Base-by-base conservation (phyloP, 129 eudicot genomes). In the Tagetes patula region DNA sequence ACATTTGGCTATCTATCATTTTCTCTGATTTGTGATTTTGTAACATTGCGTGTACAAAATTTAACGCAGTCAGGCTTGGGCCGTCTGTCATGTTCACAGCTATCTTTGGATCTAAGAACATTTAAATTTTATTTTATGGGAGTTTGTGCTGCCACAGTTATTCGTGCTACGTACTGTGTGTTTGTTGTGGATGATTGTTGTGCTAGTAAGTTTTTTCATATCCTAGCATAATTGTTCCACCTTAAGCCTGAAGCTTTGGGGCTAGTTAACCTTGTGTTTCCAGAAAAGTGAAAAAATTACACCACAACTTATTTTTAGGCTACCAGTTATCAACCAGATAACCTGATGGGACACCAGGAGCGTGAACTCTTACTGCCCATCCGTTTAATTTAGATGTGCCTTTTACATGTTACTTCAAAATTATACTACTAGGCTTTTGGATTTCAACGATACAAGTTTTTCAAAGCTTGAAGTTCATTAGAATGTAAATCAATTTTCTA, bases 21-120 rank as follows among this genome's bases (percentile, higher is more conserved):
- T 61, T 53, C 40, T 39, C 9, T 39, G 65, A 11, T 12, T 67
- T 60, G 40, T 73, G 38, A 49, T 2, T 59, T 45, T 73, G 56
- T 32, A 61, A 47, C 62, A 45, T 62, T 47, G 61, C 50, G 31
- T 61, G 70, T 56, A 53, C 76, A 58, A 72, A 56, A 31, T 12
- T 41, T 20, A 71, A 55, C 40, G 75, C 66, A 39, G 37, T 36
- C 3, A 34, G 3, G 45, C 67, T 61, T 30, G 6, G 36, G 42
- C 13, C 31, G 32, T 38, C 8, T 34, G 52, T 13, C 58, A 3
- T 56, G 20, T 60, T 60, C 10, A 43, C 48, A 33, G 2, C 45
- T 43, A 34, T 9, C 2, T 59, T 40, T 61, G 55, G 42, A 58
- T 60, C 45, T 43, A 43, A 31, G 4, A 13, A 59, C 76, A 58